A percentile compares a stretch with the other conserved stretches of the same genome.
These are phyloP conservation scores for Suhomyces sp. DNA, from an alignment of 805 yeast species.

Conservation along the genomic window DNA sequence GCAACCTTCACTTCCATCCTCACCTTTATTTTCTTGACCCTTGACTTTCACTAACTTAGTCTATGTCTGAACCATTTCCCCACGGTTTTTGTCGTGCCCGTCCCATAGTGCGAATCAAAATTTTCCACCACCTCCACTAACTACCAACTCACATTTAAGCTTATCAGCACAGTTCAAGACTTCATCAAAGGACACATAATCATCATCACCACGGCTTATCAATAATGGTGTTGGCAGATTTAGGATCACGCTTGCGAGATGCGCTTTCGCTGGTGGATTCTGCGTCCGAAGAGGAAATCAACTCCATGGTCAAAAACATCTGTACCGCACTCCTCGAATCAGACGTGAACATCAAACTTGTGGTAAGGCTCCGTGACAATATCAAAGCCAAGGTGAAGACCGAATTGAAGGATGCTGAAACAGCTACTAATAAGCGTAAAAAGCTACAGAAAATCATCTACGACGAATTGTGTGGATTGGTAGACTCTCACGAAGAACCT, in stretches of 20 bases:
- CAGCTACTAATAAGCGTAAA: conserved; percentile 68
- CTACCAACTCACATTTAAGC: too few relatives aligned
- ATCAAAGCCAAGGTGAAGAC: conserved; percentile 48
- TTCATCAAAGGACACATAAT: too few relatives aligned
- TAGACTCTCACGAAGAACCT: conserved; percentile 63
- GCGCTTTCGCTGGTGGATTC: conserved; percentile 43
- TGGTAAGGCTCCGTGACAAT: conserved; percentile 70
- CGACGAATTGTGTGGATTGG: conserved; percentile 85
- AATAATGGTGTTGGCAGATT: conserved; percentile 45
- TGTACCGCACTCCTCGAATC: conserved; percentile 88
- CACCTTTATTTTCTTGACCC: too few relatives aligned
- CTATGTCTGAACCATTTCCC: too few relatives aligned
- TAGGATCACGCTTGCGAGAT: conserved; percentile 43
- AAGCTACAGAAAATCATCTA: conserved; percentile 88
- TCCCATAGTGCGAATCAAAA: not conserved
- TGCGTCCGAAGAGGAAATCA: conserved; percentile 40
- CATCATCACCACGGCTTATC: not conserved
- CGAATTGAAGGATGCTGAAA: conserved; percentile 51
- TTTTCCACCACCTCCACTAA: not conserved
- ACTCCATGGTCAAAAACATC: conserved; percentile 73
- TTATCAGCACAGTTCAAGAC: too few relatives aligned
- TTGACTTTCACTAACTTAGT: too few relatives aligned
- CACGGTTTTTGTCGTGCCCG: not conserved
- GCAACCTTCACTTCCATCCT: too few relatives aligned
- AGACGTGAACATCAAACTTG: conserved; percentile 90